Conservation (phyloP, 257 asterid species). For the Solanum clarkiae region DNA sequence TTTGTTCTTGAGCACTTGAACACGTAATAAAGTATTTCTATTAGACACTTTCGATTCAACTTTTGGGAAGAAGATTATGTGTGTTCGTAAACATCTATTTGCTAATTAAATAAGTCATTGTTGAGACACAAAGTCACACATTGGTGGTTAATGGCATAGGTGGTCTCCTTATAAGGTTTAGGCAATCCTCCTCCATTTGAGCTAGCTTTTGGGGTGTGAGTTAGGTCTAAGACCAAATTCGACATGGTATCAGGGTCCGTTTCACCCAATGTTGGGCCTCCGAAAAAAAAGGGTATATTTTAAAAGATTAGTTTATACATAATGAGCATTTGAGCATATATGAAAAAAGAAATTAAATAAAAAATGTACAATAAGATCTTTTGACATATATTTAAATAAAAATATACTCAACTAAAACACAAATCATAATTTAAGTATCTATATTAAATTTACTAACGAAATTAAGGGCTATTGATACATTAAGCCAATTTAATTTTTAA, state of each 20-base stretch:
- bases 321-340: not conserved
- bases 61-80: too few relatives aligned
- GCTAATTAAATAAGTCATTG: not conserved
- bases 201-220: too few relatives aligned
- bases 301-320: not conserved
- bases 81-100: not conserved
- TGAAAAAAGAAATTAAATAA: not conserved
- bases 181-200: too few relatives aligned
- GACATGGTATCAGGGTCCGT: too few relatives aligned
- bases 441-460: not conserved
- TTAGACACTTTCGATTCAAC: not conserved
- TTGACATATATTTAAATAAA: not conserved
- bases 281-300: too few relatives aligned
- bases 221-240: too few relatives aligned
- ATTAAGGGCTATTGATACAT: not conserved
- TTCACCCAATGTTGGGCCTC: too few relatives aligned
- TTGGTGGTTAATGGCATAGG: too few relatives aligned
- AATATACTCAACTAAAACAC: not conserved
- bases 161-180: too few relatives aligned
- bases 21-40: not conserved
- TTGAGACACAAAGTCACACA: too few relatives aligned
- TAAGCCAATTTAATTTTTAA: too few relatives aligned
- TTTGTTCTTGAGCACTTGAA: not conserved
- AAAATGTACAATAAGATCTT: not conserved
- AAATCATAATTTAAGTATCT: not conserved